Evolutionary conservation across 139 green algal genomes (phyloP), one percentile per base, ranked within the genome.

Genomic region (Coelastrella sp.): DNA sequence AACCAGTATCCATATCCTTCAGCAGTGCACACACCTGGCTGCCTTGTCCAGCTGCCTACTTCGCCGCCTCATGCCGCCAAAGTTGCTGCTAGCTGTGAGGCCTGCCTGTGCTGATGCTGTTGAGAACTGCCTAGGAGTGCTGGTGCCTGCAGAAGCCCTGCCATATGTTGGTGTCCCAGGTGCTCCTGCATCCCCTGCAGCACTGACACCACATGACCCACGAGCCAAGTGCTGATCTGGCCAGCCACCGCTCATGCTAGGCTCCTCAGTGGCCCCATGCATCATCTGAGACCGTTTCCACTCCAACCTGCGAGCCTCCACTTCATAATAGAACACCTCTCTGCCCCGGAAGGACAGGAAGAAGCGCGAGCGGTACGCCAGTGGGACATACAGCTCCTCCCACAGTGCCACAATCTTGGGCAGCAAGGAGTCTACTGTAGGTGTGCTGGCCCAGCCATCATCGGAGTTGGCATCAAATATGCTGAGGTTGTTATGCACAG

Each of bases 281-380:
- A 83, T 20, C 77, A 79, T 78, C 76, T 85, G 87, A 10, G 60
- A 56, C 19, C 89, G 83, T 78, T 90, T 90, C 85, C 90, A 90
- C 56, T 90, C 89, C 14, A 94, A 61, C 17, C 92, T 61, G 61
- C 92, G 76, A 22, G 90, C 83, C 85, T 93, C 90, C 73, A 95
- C 88, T 84, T 96, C 92, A n/a, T 93, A 94, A 89, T 95, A 97
- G 83, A 96, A 95, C 20, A 94, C 80, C 87, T 97, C 94, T 13
- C 92, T 85, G 59, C 85, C 88, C 20, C 90, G 78, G 89, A 97
- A 97, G 11, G 22, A 78, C 56, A 96, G 83, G 61, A 91, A 95
- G 90, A 96, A 96, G 61, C 95, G 92, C 20, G 90, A 94, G 74
- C 95, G 92, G 90, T 96, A 95, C 13, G 90, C 78, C 47, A 97